Percentiles rank a stretch among this genome's conserved stretches.
Evolutionary conservation across 805 yeast species (phyloP).

Genomic region (Yamadazyma nakazawae): DNA sequence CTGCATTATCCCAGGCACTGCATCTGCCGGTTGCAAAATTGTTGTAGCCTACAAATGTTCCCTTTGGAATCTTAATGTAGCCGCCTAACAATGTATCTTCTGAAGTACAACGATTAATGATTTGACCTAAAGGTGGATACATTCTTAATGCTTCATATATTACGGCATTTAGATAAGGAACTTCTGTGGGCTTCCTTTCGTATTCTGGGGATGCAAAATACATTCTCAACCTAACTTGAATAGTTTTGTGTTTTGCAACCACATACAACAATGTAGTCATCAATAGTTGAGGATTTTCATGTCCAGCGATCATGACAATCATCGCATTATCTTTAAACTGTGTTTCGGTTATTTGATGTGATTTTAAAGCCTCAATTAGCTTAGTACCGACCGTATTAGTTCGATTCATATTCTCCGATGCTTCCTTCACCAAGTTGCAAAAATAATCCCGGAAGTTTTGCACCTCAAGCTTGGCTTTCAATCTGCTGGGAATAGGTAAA

Average conservation of each 20-base stretch:
- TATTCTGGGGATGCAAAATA: not conserved
- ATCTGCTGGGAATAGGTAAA: conserved; percentile 47
- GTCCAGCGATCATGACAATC: conserved; percentile 58
- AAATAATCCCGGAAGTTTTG: conserved; percentile 36
- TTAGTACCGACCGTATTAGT: conserved; percentile 35
- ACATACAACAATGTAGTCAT: conserved; percentile 46
- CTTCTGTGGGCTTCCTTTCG: not conserved
- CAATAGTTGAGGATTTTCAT: conserved; percentile 58
- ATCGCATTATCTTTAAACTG: conserved; percentile 54
- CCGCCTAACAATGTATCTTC: conserved; percentile 36
- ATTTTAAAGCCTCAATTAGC: conserved; percentile 37
- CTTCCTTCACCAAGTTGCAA: conserved; percentile 28
- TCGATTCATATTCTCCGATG: conserved; percentile 8
- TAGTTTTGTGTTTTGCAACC: conserved; percentile 38
- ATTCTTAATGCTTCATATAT: conserved; percentile 47
- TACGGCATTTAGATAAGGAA: conserved; percentile 30
- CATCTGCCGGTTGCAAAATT: conserved; percentile 51
- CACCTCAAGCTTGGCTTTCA: conserved; percentile 43
- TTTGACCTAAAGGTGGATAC: conserved; percentile 56
- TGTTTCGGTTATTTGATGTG: conserved; percentile 36
- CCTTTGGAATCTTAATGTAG: conserved; percentile 45
- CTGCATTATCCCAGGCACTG: conserved; percentile 43
- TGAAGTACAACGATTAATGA: conserved; percentile 49
- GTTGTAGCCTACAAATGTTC: conserved; percentile 53
- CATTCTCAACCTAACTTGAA: conserved; percentile 32